A percentile compares a stretch with the other conserved stretches of the same genome.
Evolutionary conservation across 2,329 filamentous ascomycete genomes (phyloP).

Genomic region (Stemphylium lycopersici): DNA sequence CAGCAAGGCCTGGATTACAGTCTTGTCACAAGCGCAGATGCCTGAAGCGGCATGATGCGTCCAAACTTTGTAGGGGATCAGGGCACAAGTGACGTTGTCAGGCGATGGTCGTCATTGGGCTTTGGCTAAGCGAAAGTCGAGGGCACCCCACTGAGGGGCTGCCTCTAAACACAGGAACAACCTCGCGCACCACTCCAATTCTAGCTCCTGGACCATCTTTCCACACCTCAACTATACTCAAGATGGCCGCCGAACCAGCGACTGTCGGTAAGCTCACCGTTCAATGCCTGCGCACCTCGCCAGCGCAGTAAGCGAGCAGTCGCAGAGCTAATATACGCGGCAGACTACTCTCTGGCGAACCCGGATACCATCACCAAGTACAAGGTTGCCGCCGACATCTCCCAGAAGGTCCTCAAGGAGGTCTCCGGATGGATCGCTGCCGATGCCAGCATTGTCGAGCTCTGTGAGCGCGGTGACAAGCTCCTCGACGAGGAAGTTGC

Average conservation of each 20-base stretch:
- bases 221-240: slow-evolving; percentile 31
- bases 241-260: slow-evolving; percentile 43
- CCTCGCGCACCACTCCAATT: slow-evolving; percentile 31
- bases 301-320: slow-evolving; percentile 14
- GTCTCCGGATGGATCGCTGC: slow-evolving; percentile 77
- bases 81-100: slow-evolving; percentile 16
- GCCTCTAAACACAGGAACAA: slow-evolving; percentile 39
- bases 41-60: slow-evolving; percentile 7
- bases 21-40: slow-evolving; percentile 9
- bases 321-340: slow-evolving; percentile 33
- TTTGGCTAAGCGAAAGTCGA: slow-evolving; percentile 36
- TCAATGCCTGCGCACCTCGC: not conserved
- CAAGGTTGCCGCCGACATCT: slow-evolving; percentile 94
- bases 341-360: slow-evolving; percentile 89
- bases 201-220: slow-evolving; percentile 29
- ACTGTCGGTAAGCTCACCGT: slow-evolving; percentile 35
- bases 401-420: slow-evolving; percentile 90
- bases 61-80: not conserved
- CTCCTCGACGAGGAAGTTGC: slow-evolving; percentile 89
- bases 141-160: slow-evolving; percentile 42
- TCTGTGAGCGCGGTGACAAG: slow-evolving; percentile 96
- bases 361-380: slow-evolving; percentile 98
- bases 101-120: slow-evolving; percentile 33
- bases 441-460: slow-evolving; percentile 88
- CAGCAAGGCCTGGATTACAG: not conserved